A percentile compares a stretch with the other conserved stretches of the same genome.
Evolutionary conservation across 2,329 filamentous ascomycete genomes (phyloP).

Genomic region (Corynespora cassiicola): DNA sequence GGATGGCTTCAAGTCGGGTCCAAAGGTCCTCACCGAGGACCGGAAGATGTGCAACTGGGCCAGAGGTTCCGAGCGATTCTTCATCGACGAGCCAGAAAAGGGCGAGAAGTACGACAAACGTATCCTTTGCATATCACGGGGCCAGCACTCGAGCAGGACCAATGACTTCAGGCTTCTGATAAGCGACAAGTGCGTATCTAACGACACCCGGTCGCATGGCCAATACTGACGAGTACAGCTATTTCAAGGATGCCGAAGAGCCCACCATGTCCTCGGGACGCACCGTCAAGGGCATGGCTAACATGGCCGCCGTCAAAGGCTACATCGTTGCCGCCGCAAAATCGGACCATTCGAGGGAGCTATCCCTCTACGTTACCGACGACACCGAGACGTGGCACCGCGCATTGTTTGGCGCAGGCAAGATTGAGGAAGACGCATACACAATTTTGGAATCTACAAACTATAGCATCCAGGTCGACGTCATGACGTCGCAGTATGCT

Average conservation of each 20-base stretch:
- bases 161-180: constrained; percentile 80
- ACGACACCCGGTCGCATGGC: not conserved
- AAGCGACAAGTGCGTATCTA: constrained; percentile 68
- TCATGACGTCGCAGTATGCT: constrained; percentile 72
- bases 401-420: constrained; percentile 86
- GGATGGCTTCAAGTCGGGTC: constrained; percentile 78
- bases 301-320: constrained; percentile 82
- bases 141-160: constrained; percentile 72
- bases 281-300: constrained; percentile 79
- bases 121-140: constrained; percentile 80
- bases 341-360: constrained; percentile 81
- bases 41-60: constrained; percentile 88
- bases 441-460: constrained; percentile 95
- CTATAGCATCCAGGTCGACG: constrained; percentile 96
- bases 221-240: constrained; percentile 50
- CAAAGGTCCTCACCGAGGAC: constrained; percentile 69
- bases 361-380: constrained; percentile 87
- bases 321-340: constrained; percentile 85
- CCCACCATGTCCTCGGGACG: constrained; percentile 76
- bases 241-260: constrained; percentile 74
- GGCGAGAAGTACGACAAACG: constrained; percentile 70
- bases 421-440: constrained; percentile 83
- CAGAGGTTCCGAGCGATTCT: constrained; percentile 75
- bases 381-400: constrained; percentile 89
- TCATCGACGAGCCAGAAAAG: constrained; percentile 70